Conservation (phyloP, 1,284 basidiomycete genomes). For the Fomitiporia mediterranea region DNA sequence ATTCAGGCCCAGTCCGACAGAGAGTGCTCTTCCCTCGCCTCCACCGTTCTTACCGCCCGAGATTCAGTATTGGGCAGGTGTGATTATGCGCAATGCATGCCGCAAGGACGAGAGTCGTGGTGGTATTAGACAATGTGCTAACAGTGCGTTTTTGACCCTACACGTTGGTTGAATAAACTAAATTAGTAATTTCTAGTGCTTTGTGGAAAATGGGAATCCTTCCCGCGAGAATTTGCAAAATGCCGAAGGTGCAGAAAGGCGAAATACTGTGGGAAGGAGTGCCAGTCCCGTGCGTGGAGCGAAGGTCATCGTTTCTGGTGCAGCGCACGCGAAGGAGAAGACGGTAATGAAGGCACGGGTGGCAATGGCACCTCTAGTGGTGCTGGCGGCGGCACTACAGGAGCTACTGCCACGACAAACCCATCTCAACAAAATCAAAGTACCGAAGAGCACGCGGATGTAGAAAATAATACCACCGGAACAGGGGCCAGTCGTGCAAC, state of each 20-base stretch:
- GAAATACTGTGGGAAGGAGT: conserved; percentile 98
- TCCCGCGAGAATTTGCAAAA: conserved; percentile 95
- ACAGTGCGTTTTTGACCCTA: conserved; percentile 55
- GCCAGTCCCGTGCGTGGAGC: conserved; percentile 96
- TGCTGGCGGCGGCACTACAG: background rate
- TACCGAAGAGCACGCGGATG: background rate
- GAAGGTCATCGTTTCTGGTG: conserved; percentile 95
- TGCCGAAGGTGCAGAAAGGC: conserved; percentile 95
- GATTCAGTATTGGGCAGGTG: conserved; percentile 99
- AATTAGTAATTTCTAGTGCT: conserved; percentile 52
- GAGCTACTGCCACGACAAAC: background rate
- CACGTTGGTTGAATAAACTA: background rate
- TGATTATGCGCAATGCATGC: conserved; percentile 99
- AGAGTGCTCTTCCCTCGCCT: conserved; percentile 66
- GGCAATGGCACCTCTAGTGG: background rate
- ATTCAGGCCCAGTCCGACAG: conserved; percentile 81
- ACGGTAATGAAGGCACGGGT: conserved; percentile 36
- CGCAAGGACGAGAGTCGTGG: conserved; percentile 92
- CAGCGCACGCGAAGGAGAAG: conserved; percentile 69
- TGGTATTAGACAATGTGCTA: conserved; percentile 96
- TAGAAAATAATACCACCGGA: background rate
- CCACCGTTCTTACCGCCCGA: conserved; percentile 77
- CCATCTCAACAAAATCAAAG: background rate
- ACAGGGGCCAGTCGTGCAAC: background rate
- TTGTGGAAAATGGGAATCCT: conserved; percentile 93